A percentile compares a stretch with the other conserved stretches of the same genome.
Conservation (phyloP, 257 asterid species). For the Eustoma russellianum region DNA sequence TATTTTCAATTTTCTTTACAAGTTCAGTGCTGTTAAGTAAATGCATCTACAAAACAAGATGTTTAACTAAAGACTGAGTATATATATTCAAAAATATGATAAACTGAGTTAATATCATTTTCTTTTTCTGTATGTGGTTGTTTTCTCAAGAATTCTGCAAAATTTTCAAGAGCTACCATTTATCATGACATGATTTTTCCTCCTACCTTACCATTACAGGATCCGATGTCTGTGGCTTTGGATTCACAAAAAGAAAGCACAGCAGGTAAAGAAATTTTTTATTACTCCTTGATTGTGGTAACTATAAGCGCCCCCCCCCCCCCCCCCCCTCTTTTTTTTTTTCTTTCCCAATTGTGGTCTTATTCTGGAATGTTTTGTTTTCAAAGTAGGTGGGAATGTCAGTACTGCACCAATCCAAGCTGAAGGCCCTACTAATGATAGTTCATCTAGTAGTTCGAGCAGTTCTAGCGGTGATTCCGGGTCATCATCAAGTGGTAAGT, state of each 20-base stretch:
- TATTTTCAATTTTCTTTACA: too few species aligned
- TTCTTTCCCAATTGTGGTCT: too few species aligned
- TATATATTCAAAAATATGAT: too few species aligned
- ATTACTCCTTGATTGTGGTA: not conserved
- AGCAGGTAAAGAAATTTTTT: slow-evolving; percentile 24
- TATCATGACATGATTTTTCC: slow-evolving; percentile 2
- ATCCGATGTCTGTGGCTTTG: slow-evolving; percentile 18
- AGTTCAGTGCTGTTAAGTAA: too few species aligned
- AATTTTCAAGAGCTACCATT: too few species aligned
- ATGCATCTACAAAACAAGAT: too few species aligned
- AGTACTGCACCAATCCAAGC: slow-evolving; percentile 31
- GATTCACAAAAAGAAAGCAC: slow-evolving; percentile 33
- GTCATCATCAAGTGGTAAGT: slow-evolving; percentile 74
- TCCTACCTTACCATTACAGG: slow-evolving; percentile 28
- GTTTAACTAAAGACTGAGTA: too few species aligned
- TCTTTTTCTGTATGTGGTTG: too few species aligned
- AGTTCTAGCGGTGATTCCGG: slow-evolving; percentile 94
- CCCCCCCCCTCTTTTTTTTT: too few species aligned
- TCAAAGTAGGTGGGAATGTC: slow-evolving; percentile 30
- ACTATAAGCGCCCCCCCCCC: too few species aligned
- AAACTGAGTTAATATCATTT: too few species aligned
- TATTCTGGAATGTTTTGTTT: not conserved
- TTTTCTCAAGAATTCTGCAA: too few species aligned
- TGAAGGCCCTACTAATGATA: slow-evolving; percentile 32
- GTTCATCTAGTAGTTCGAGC: slow-evolving; percentile 84